These are phyloP conservation scores for Colletotrichum sp. DNA, from an alignment of 2,329 filamentous ascomycete species.

Conservation along the genomic window DNA sequence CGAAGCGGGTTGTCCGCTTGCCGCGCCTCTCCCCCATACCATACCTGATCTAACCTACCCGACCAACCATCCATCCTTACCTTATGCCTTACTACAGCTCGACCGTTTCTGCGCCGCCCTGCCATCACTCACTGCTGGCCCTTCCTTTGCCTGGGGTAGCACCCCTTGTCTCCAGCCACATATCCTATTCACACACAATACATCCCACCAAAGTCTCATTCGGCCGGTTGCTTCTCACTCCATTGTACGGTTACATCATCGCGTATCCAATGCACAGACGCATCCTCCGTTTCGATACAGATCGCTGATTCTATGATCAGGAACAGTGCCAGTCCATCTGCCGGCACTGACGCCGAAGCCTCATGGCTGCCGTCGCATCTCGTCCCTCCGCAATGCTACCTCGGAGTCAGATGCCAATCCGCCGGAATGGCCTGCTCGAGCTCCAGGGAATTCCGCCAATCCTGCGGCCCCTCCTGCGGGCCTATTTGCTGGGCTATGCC, in stretches of 20 bases:
- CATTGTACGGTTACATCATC: slow-evolving; percentile 16
- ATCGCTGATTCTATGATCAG: slow-evolving; percentile 12
- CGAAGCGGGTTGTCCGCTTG: not conserved
- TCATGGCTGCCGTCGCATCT: slow-evolving; percentile 4
- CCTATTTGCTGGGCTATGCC: slow-evolving; percentile 66
- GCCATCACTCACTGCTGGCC: not conserved
- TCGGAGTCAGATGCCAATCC: slow-evolving; percentile 29
- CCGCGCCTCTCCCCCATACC: not conserved
- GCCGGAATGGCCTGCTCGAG: slow-evolving; percentile 14
- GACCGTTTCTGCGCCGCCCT: not conserved
- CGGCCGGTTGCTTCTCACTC: not conserved
- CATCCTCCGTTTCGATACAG: not conserved
- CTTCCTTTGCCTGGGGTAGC: not conserved
- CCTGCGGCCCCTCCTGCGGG: slow-evolving; percentile 61
- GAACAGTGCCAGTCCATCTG: not conserved
- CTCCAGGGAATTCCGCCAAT: slow-evolving; percentile 48
- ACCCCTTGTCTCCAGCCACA: slow-evolving; percentile 15
- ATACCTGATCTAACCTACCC: not conserved
- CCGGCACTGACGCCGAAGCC: slow-evolving; percentile 13
- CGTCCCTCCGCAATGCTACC: slow-evolving; percentile 49
- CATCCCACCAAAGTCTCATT: not conserved
- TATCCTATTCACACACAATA: not conserved
- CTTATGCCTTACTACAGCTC: not conserved
- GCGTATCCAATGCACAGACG: slow-evolving; percentile 2
- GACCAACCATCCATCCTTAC: not conserved